Evolutionary conservation across 1,284 basidiomycete species (phyloP).

Genomic region (Leccinum subatratum): DNA sequence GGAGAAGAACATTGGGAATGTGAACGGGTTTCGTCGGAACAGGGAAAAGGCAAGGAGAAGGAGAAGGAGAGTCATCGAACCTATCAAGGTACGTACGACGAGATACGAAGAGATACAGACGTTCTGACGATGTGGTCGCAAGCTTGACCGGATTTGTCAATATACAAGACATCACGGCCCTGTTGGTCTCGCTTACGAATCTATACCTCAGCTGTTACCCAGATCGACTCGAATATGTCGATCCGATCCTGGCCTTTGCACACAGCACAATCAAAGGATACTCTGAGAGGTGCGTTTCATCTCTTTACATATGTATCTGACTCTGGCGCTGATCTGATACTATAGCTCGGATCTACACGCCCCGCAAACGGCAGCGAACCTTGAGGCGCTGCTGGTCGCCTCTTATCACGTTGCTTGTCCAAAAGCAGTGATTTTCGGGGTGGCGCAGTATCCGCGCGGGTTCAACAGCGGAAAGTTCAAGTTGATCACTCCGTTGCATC

Average conservation of each 20-base stretch:
- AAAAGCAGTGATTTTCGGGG: conserved; percentile 52
- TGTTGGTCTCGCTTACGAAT: conserved; percentile 89
- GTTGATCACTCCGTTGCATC: no score
- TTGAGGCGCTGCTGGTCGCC: conserved; percentile 83
- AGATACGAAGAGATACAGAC: neutral
- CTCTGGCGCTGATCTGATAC: neutral
- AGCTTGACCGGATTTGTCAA: conserved; percentile 91
- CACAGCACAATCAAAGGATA: conserved; percentile 82
- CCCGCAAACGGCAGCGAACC: conserved; percentile 79
- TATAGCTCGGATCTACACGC: conserved; percentile 80
- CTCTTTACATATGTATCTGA: neutral
- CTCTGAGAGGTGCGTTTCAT: conserved; percentile 57
- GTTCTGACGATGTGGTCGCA: conserved; percentile 30
- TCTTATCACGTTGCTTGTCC: conserved; percentile 91
- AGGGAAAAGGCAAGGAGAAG: conserved; percentile 47
- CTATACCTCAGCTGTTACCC: conserved; percentile 93
- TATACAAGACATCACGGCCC: conserved; percentile 95
- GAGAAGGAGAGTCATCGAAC: conserved; percentile 84
- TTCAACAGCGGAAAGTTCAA: no score
- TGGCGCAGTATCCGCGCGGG: no score
- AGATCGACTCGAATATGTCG: conserved; percentile 90
- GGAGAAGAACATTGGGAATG: conserved; percentile 28
- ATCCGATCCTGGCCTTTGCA: conserved; percentile 87
- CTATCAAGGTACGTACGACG: conserved; percentile 72
- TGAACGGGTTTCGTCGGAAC: conserved; percentile 35